These are phyloP conservation scores for Ceratobasidium theobromae DNA, from an alignment of 1,284 basidiomycete genomes.

Conservation along the genomic window DNA sequence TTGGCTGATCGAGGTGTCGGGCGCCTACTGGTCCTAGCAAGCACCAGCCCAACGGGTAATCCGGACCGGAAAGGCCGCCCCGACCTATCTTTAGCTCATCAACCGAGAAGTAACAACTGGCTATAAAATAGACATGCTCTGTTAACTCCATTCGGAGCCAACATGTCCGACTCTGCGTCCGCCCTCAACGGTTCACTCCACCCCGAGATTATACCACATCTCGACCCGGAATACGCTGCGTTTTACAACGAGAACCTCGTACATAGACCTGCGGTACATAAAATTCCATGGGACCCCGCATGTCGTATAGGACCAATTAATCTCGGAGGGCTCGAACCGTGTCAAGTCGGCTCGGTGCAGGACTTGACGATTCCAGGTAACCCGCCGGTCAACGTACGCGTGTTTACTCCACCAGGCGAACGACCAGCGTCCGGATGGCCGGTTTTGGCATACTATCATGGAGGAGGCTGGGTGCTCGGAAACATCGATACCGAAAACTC, in stretches of 20 bases:
- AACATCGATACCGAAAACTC: slow-evolving; percentile 32
- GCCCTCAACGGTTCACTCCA: slow-evolving; percentile 54
- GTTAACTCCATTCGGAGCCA: not conserved
- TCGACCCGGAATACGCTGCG: slow-evolving; percentile 63
- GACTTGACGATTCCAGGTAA: slow-evolving; percentile 5
- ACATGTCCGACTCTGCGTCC: not conserved
- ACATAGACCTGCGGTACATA: slow-evolving; percentile 14
- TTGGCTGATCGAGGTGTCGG: too few relatives aligned
- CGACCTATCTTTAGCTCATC: not conserved
- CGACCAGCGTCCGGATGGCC: slow-evolving; percentile 29
- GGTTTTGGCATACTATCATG: slow-evolving; percentile 31
- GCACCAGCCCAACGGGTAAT: not conserved
- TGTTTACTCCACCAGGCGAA: slow-evolving; percentile 32
- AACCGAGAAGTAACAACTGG: not conserved
- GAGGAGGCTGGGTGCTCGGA: slow-evolving; percentile 33
- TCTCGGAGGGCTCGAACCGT: slow-evolving; percentile 21
- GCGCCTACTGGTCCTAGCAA: too few relatives aligned
- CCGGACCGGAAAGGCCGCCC: not conserved
- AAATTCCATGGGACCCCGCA: slow-evolving; percentile 25
- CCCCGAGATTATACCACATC: slow-evolving; percentile 54
- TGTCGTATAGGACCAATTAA: slow-evolving; percentile 17
- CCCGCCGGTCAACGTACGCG: slow-evolving; percentile 6
- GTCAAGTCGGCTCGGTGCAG: slow-evolving; percentile 8
- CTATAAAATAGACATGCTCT: not conserved
- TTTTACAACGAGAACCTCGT: slow-evolving; percentile 55